phyloP scores from a whole-genome alignment of 2,329 filamentous ascomycete species.

The Leptodontidium sp. region DNA sequence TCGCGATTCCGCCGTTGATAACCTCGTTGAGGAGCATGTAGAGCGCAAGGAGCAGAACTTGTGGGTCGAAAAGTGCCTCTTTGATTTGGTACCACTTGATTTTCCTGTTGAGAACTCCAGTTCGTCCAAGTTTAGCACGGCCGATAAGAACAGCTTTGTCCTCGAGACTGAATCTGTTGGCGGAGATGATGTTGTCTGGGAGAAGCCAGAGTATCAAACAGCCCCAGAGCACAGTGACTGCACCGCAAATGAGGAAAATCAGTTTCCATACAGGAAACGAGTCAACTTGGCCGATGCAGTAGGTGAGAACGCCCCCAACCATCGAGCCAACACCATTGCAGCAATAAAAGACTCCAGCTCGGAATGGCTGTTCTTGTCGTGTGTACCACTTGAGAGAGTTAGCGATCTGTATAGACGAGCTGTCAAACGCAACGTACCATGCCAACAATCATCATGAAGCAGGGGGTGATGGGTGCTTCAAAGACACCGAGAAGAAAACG shows the following conservation, averaged over 20 bases:
- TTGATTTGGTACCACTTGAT: constrained; percentile 58
- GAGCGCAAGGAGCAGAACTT: constrained; percentile 55
- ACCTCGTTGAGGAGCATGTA: constrained; percentile 60
- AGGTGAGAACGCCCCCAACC: constrained; percentile 65
- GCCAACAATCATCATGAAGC: constrained; percentile 70
- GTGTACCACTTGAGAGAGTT: constrained; percentile 53
- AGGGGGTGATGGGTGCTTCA: constrained; percentile 65
- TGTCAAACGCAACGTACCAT: constrained; percentile 48
- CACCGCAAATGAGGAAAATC: constrained; percentile 56
- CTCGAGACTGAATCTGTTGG: constrained; percentile 52
- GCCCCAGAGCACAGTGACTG: constrained; percentile 54
- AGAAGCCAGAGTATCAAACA: constrained; percentile 51
- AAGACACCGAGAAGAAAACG: constrained; percentile 73
- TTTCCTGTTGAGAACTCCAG: constrained; percentile 55
- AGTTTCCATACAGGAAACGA: constrained; percentile 51
- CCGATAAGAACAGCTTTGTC: constrained; percentile 55
- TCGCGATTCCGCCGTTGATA: constrained; percentile 61
- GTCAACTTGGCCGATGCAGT: constrained; percentile 49
- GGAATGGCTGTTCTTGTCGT: constrained; percentile 68
- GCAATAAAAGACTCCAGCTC: constrained; percentile 71
- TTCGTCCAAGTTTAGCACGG: constrained; percentile 47
- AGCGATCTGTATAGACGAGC: not conserved
- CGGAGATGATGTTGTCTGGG: constrained; percentile 53
- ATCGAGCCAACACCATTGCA: constrained; percentile 66
- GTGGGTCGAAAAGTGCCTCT: constrained; percentile 55